Base-by-base conservation (phyloP, 2,329 filamentous ascomycete genomes). In the Claviceps purpurea region DNA sequence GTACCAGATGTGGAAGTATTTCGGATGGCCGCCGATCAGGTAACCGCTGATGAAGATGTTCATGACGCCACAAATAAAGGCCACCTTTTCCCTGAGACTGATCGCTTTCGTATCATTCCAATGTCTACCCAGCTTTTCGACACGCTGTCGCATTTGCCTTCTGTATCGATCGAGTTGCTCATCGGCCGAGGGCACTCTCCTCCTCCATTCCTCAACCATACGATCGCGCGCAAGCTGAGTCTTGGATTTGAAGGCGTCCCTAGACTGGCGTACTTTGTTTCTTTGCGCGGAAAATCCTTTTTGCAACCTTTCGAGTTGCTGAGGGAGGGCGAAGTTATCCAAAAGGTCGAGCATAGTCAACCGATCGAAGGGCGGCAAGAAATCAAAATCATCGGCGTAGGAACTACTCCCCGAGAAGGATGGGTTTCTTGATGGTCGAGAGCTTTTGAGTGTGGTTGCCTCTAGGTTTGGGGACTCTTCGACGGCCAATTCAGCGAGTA, bases 41-140 rank as follows among this genome's bases (percentile, higher is more conserved):
- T 95, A 97, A 53, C 91, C 93, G 58, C 89, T 95, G 65, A 97
- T 82, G 69, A 98, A 95, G 66, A 98, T 93, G 70, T 98, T 98
- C 71, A 96, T 81, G 59, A 96, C 90, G 61, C 89, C 93, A 55
- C 83, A 91, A 56, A 98, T 96, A 68, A 98, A 98, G 5, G 91
- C 90, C 48, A 94, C 74, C 75, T 98, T 98, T 71, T 98, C 93
- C 54, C 90, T 83, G 49, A 87, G 69, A 1, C 89, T 96, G 60
- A 98, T 89, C 8, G 82, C 84, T 62, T 89, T 89, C 18, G 87
- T 88, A 63, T 95, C 87, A 64, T 87, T 93, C 90, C 91, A 98
- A 62, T 82, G 82, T 58, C 77, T 80, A 55, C 84, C 85, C 38
- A 97, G 76, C 58, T 88, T 86, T 61, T 96, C 90, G n/a, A 97